A percentile compares a stretch with the other conserved stretches of the same genome.
These are phyloP conservation scores for Allantophomopsis lycopodina DNA, from an alignment of 2,329 filamentous ascomycete species.

Conservation along the genomic window DNA sequence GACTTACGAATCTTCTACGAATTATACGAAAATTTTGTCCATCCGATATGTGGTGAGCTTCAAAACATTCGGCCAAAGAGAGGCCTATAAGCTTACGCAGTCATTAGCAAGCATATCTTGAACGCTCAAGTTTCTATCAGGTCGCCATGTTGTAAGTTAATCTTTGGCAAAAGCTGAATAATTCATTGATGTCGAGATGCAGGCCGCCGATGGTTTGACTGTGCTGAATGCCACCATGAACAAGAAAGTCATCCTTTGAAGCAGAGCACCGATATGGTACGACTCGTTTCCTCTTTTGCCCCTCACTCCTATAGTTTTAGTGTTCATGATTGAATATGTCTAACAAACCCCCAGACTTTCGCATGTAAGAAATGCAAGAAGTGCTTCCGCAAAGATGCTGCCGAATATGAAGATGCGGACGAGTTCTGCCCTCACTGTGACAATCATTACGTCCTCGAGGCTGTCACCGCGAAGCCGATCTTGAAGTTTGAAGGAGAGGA, in stretches of 20 bases:
- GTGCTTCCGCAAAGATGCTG: slow-evolving; percentile 86
- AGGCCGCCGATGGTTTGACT: slow-evolving; percentile 98
- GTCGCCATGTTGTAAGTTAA: slow-evolving; percentile 73
- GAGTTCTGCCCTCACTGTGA: slow-evolving; percentile 99
- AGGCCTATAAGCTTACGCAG: too few relatives aligned
- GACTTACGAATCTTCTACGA: too few relatives aligned
- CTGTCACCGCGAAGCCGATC: slow-evolving; percentile 67
- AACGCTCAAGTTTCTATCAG: slow-evolving; percentile 96
- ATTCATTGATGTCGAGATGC: slow-evolving; percentile 3
- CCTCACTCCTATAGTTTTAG: slow-evolving; percentile 1
- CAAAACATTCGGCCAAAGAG: too few relatives aligned
- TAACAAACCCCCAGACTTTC: slow-evolving; percentile 38
- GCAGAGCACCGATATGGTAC: slow-evolving; percentile 70
- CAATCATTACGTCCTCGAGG: slow-evolving; percentile 94
- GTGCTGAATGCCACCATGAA: slow-evolving; percentile 85
- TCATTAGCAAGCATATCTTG: slow-evolving; percentile 80
- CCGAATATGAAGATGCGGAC: slow-evolving; percentile 90
- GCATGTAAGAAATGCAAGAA: slow-evolving; percentile 99
- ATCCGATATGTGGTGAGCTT: too few relatives aligned
- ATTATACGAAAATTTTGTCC: too few relatives aligned
- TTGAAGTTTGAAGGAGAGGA: slow-evolving; percentile 88
- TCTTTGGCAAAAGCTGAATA: neutral
- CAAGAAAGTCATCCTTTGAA: slow-evolving; percentile 62
- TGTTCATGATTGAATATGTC: neutral
- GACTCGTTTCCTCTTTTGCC: slow-evolving; percentile 1